Evolutionary conservation across 352 stramenopile genomes (phyloP).

Genomic region (Phytopythium chamaehyphon): DNA sequence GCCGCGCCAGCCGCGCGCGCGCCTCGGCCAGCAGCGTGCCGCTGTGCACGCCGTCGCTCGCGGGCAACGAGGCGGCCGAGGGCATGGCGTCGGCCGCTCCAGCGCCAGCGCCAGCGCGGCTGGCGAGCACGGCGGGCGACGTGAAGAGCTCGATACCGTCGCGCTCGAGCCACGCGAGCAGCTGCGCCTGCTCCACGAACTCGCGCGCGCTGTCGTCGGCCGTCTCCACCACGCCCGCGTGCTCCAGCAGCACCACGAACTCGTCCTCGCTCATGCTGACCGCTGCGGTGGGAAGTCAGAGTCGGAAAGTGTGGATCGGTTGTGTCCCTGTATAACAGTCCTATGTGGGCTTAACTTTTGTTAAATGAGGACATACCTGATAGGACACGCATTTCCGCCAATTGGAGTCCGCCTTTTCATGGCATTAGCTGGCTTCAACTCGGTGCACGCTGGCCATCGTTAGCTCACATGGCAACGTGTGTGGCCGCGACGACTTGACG

Average conservation of each 20-base stretch:
- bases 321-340: too few relatives aligned
- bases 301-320: too few relatives aligned
- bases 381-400: too few relatives aligned
- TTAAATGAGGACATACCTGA: too few relatives aligned
- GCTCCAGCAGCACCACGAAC: conserved; percentile 81
- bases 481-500: not conserved
- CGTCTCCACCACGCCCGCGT: conserved; percentile 70
- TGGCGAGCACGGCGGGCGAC: conserved; percentile 20
- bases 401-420: too few relatives aligned
- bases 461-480: not conserved
- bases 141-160: conserved; percentile 66
- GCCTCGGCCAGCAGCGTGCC: conserved; percentile 24
- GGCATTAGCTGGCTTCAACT: not conserved
- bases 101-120: conserved; percentile 9
- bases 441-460: too few relatives aligned
- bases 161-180: conserved; percentile 68
- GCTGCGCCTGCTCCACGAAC: conserved; percentile 58
- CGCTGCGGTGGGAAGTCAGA: not conserved
- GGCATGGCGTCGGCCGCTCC: conserved; percentile 14
- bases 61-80: conserved; percentile 9
- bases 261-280: conserved; percentile 74
- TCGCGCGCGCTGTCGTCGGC: conserved; percentile 67
- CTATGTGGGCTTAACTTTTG: too few relatives aligned
- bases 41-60: conserved; percentile 4
- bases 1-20: conserved; percentile 30